A percentile compares a stretch with the other conserved stretches of the same genome.
Evolutionary conservation across 148 eudicot genomes (phyloP).

Genomic region (Nyssa sinensis): DNA sequence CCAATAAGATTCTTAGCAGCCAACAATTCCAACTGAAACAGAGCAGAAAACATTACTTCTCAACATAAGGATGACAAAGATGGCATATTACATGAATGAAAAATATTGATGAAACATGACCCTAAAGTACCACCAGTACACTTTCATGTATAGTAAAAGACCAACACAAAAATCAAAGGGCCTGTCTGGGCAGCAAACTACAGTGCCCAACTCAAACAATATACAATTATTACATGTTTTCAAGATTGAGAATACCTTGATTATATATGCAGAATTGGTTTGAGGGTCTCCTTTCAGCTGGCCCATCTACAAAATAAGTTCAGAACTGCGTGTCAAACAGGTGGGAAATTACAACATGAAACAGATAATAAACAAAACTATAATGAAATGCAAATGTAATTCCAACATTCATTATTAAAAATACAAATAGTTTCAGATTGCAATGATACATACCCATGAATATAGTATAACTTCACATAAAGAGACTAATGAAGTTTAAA

Average conservation of each 20-base stretch:
- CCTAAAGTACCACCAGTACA: background rate
- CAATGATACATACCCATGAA: background rate
- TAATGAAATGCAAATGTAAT: background rate
- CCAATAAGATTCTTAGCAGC: conserved; percentile 89
- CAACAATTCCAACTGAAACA: conserved; percentile 65
- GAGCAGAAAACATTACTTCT: background rate
- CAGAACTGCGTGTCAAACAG: conserved; percentile 66
- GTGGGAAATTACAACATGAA: conserved; percentile 42
- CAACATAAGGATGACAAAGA: background rate
- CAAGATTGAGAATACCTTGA: conserved; percentile 53
- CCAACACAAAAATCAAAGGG: conserved; percentile 1
- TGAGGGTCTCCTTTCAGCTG: conserved; percentile 54
- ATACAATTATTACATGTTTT: background rate
- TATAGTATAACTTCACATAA: background rate
- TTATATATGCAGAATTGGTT: conserved; percentile 51
- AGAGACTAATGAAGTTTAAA: background rate
- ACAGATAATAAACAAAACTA: background rate
- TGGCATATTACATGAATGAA: background rate
- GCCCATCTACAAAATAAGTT: conserved; percentile 74
- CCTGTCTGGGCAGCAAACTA: background rate
- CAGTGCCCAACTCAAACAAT: background rate
- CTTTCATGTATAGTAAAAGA: conserved; percentile 3
- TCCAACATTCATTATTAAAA: background rate
- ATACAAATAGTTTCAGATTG: background rate
- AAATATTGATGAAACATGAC: background rate